Conservation (phyloP, 2,329 filamentous ascomycete genomes). For the Mycogone perniciosa region DNA sequence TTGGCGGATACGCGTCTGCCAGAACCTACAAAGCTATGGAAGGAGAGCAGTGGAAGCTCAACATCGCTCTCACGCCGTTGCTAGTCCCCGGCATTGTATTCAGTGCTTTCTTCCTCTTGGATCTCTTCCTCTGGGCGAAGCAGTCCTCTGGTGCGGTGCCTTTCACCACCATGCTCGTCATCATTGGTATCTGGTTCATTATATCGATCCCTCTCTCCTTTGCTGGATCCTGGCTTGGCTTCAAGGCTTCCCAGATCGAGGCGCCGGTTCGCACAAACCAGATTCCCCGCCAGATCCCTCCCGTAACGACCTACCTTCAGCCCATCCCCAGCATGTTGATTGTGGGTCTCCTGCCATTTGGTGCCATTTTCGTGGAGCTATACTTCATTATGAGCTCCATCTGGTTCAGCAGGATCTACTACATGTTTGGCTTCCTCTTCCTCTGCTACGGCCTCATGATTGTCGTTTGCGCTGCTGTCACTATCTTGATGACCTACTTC, state of each 20-base stretch:
- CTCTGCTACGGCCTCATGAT: slow-evolving; percentile 97
- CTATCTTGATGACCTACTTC: slow-evolving; percentile 93
- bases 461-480: slow-evolving; percentile 86
- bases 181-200: slow-evolving; percentile 92
- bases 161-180: slow-evolving; percentile 92
- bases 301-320: slow-evolving; percentile 72
- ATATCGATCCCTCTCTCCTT: slow-evolving; percentile 91
- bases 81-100: slow-evolving; percentile 86
- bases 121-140: slow-evolving; percentile 94
- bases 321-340: slow-evolving; percentile 86
- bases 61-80: slow-evolving; percentile 81
- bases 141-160: slow-evolving; percentile 89
- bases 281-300: slow-evolving; percentile 93
- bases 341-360: slow-evolving; percentile 88
- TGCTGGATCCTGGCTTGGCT: slow-evolving; percentile 87
- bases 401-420: slow-evolving; percentile 98
- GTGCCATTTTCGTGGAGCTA: slow-evolving; percentile 94
- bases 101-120: slow-evolving; percentile 80
- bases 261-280: slow-evolving; percentile 92
- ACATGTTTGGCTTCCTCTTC: slow-evolving; percentile 99
- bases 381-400: slow-evolving; percentile 99
- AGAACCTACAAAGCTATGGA: slow-evolving; percentile 92
- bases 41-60: slow-evolving; percentile 90
- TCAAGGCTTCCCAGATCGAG: slow-evolving; percentile 65
- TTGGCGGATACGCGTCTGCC: slow-evolving; percentile 85